phyloP scores from a whole-genome alignment of 2,329 filamentous ascomycete genomes.

The Dryadomyces quercus-mongolicae region DNA sequence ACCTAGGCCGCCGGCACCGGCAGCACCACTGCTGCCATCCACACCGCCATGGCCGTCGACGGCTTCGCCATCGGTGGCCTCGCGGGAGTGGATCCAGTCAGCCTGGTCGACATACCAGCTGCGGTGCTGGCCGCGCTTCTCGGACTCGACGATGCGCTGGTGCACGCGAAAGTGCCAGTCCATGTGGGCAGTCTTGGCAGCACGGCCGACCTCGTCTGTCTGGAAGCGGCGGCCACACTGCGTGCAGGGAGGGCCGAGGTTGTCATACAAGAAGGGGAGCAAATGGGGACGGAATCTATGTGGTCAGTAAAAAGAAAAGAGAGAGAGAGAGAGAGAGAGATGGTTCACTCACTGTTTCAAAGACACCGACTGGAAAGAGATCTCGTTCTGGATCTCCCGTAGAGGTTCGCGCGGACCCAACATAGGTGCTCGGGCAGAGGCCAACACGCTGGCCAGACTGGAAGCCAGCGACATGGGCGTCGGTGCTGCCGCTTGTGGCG shows the following conservation, averaged over 20 bases:
- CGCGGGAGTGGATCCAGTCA: conserved; percentile 83
- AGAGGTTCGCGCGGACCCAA: conserved; percentile 8
- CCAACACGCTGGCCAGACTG: conserved; percentile 16
- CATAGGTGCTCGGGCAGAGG: conserved; percentile 12
- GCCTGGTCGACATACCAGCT: conserved; percentile 91
- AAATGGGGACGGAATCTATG: conserved; percentile 63
- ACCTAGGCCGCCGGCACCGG: conserved; percentile 9
- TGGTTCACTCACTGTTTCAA: conserved; percentile 54
- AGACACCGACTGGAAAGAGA: conserved; percentile 52
- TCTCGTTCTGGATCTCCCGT: conserved; percentile 26
- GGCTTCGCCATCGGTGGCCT: conserved; percentile 57
- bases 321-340: too few relatives aligned
- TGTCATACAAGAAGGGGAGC: conserved; percentile 50
- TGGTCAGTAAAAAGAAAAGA: not conserved
- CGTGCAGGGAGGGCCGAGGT: conserved; percentile 74
- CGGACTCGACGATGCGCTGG: conserved; percentile 73
- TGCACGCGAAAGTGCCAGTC: conserved; percentile 98
- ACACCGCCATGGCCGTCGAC: conserved; percentile 20
- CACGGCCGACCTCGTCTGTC: conserved; percentile 62
- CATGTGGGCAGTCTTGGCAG: conserved; percentile 82
- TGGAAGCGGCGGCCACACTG: conserved; percentile 85
- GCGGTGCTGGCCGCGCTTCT: conserved; percentile 76
- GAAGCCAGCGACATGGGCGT: conserved; percentile 17
- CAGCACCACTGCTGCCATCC: conserved; percentile 13
- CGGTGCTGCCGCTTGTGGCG: conserved; percentile 15